These are phyloP conservation scores for Penicillium atrosanguineum DNA, from an alignment of 495 filamentous ascomycete genomes.

Conservation along the genomic window DNA sequence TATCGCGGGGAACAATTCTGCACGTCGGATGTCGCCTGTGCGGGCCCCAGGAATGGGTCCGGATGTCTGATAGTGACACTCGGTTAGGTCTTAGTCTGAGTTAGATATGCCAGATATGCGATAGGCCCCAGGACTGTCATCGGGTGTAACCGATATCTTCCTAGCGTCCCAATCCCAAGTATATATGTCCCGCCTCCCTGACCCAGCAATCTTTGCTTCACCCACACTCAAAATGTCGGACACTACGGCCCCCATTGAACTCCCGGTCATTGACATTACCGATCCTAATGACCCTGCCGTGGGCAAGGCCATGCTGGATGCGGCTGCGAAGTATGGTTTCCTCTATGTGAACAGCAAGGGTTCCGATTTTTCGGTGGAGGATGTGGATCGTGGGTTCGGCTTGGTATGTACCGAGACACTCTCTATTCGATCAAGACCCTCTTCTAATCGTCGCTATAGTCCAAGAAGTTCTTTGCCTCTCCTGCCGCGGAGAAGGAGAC, in stretches of 20 bases:
- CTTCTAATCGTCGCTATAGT: constrained; percentile 45
- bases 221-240: constrained; percentile 38
- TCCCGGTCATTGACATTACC: constrained; percentile 80
- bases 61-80: not conserved
- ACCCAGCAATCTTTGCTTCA: constrained; percentile 18
- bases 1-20: constrained; percentile 1
- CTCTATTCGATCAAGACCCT: constrained; percentile 1
- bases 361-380: constrained; percentile 60
- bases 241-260: constrained; percentile 44
- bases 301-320: constrained; percentile 72
- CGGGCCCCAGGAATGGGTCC: not conserved
- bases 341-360: constrained; percentile 77
- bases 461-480: constrained; percentile 72
- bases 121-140: not conserved
- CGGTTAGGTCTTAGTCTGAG: not conserved
- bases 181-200: constrained; percentile 4
- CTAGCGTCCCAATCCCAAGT: not conserved
- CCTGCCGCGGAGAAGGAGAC: constrained; percentile 68
- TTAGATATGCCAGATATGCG: not conserved
- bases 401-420: constrained; percentile 50
- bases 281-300: constrained; percentile 51
- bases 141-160: not conserved
- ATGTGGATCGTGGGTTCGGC: constrained; percentile 72
- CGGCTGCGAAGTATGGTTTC: constrained; percentile 79
- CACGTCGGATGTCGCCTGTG: constrained; percentile 21